phyloP scores from a whole-genome alignment of 805 yeast species.

The Millerago galiae region DNA sequence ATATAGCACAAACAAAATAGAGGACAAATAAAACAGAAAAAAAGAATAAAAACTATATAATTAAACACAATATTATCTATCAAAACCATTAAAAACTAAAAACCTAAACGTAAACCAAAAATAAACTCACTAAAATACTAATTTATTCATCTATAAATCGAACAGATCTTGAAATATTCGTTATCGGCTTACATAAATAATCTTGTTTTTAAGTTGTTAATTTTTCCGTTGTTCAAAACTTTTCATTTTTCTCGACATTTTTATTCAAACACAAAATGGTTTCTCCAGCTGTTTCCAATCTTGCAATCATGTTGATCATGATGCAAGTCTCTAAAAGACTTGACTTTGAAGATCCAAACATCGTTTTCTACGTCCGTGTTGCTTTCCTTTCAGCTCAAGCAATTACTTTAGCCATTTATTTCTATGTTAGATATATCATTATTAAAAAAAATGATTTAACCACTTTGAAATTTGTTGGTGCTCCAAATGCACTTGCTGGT shows the following conservation, averaged over 20 bases:
- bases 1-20: too few species aligned
- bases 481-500: constrained; percentile 75
- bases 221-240: neutral
- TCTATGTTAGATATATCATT: constrained; percentile 55
- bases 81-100: too few species aligned
- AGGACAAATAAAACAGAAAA: too few species aligned
- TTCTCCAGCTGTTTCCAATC: constrained; percentile 81
- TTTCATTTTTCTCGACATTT: neutral
- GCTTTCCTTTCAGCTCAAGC: constrained; percentile 64
- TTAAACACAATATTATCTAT: too few species aligned
- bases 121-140: too few species aligned
- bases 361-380: constrained; percentile 67
- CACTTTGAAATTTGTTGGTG: constrained; percentile 84
- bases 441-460: constrained; percentile 79
- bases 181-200: too few species aligned
- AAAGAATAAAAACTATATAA: too few species aligned
- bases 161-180: too few species aligned
- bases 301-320: constrained; percentile 89
- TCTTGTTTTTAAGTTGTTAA: too few species aligned
- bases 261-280: neutral
- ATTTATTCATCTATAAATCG: too few species aligned
- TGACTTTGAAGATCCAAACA: constrained; percentile 79
- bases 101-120: too few species aligned
- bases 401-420: constrained; percentile 59
- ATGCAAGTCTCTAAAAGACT: constrained; percentile 90